Conservation (phyloP, 148 eudicot species). For the Simmondsia chinensis region DNA sequence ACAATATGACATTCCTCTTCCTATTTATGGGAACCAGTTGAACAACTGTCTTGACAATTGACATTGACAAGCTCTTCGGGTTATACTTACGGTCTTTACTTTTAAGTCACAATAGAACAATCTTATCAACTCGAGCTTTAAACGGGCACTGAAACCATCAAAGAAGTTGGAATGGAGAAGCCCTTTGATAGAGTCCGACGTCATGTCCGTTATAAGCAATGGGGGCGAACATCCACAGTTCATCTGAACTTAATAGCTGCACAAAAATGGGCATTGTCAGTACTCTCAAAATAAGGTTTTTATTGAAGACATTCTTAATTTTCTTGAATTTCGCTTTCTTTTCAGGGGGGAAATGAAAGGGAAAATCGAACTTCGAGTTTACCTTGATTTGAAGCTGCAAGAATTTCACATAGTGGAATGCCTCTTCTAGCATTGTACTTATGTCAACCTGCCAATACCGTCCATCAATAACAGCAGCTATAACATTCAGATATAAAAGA, state of each 20-base stretch:
- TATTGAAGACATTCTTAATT: neutral
- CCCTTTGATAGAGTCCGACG: constrained; percentile 29
- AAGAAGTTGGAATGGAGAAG: constrained; percentile 25
- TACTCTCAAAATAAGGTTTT: neutral
- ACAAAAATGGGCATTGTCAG: neutral
- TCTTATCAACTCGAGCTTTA: too few relatives aligned
- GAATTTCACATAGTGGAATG: constrained; percentile 52
- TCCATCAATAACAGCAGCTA: neutral
- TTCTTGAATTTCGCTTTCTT: neutral
- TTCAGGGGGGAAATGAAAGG: neutral
- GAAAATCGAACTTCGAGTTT: neutral
- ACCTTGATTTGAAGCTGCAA: constrained; percentile 57
- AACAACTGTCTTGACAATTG: too few relatives aligned
- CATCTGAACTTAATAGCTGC: constrained; percentile 74
- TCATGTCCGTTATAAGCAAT: constrained; percentile 67
- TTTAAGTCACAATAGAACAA: too few relatives aligned
- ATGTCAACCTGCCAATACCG: constrained; percentile 39
- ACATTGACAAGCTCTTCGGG: too few relatives aligned
- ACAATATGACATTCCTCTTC: too few relatives aligned
- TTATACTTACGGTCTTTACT: too few relatives aligned
- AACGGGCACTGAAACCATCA: too few relatives aligned
- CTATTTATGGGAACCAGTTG: too few relatives aligned
- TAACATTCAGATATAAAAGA: neutral
- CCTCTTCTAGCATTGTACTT: constrained; percentile 77
- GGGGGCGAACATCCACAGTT: constrained; percentile 70